phyloP scores from a whole-genome alignment of 768 basidiomycete species.

The Phanerochaete carnosa region DNA sequence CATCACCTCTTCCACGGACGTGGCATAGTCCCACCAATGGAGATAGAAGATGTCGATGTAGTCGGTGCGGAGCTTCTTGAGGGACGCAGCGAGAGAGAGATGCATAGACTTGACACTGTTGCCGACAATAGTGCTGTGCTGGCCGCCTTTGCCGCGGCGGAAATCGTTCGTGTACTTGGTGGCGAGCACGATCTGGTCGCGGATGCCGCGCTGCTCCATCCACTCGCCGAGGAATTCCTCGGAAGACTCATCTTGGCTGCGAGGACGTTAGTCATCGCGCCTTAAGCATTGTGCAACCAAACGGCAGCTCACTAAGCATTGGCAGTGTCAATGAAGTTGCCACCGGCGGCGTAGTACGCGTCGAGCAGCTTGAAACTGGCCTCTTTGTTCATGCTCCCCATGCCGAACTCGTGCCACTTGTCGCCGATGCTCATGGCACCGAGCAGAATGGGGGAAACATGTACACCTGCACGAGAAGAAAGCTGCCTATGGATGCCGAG shows the following conservation, averaged over 20 bases:
- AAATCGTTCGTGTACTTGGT: constrained; percentile 15
- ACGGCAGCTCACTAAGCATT: constrained; percentile 35
- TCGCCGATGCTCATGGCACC: constrained; percentile 45
- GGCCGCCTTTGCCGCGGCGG: constrained; percentile 15
- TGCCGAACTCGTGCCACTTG: constrained; percentile 29
- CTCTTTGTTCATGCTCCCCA: constrained; percentile 40
- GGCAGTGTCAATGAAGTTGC: constrained; percentile 28
- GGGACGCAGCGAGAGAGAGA: constrained; percentile 26
- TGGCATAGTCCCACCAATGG: constrained; percentile 38
- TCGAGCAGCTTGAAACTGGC: constrained; percentile 41
- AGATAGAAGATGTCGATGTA: constrained; percentile 46
- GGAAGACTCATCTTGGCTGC: constrained; percentile 28
- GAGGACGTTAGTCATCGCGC: background rate
- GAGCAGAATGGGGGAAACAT: constrained; percentile 43
- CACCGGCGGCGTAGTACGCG: constrained; percentile 7
- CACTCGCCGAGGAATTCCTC: constrained; percentile 38
- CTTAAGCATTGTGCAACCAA: background rate
- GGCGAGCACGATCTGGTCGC: constrained; percentile 32
- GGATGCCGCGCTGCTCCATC: constrained; percentile 29
- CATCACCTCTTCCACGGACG: constrained; percentile 39
- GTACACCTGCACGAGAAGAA: constrained; percentile 36
- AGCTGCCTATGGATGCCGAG: constrained; percentile 33
- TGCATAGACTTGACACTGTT: constrained; percentile 34
- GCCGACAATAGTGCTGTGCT: constrained; percentile 35
- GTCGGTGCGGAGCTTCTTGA: constrained; percentile 38